Conservation (phyloP, 495 filamentous ascomycete species). For the Penicillium lividum region DNA sequence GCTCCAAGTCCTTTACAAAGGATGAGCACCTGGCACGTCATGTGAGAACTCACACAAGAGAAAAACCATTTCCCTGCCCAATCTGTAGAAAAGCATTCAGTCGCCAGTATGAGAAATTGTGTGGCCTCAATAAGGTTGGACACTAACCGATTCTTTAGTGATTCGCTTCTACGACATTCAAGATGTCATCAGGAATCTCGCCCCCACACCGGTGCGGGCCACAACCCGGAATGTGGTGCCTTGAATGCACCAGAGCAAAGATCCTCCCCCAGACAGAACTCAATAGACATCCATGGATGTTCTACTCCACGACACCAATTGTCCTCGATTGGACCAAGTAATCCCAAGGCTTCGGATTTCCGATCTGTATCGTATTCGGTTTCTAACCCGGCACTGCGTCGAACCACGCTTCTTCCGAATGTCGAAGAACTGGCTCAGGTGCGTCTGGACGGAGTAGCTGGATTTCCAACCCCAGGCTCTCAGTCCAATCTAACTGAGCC, state of each 20-base stretch:
- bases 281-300: background rate
- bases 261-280: background rate
- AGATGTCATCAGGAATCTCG: conserved; percentile 7
- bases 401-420: background rate
- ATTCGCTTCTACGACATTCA: conserved; percentile 26
- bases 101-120: conserved; percentile 18
- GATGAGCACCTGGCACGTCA: conserved; percentile 35
- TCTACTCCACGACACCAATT: background rate
- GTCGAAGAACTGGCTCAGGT: background rate
- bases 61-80: conserved; percentile 34
- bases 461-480: background rate
- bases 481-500: background rate
- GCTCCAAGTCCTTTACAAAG: conserved; percentile 30
- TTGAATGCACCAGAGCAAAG: background rate
- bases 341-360: background rate
- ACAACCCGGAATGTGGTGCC: background rate
- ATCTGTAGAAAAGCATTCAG: conserved; percentile 29
- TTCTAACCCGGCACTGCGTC: background rate
- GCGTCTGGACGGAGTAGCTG: background rate
- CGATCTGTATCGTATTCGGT: background rate
- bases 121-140: background rate
- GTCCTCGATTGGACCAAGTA: background rate
- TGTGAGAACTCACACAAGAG: conserved; percentile 34
- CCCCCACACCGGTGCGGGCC: background rate
- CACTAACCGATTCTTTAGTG: conserved; percentile 9